Evolutionary conservation across 305 asterid species (phyloP).

Genomic region (Fraxinus xanthoxyloides): DNA sequence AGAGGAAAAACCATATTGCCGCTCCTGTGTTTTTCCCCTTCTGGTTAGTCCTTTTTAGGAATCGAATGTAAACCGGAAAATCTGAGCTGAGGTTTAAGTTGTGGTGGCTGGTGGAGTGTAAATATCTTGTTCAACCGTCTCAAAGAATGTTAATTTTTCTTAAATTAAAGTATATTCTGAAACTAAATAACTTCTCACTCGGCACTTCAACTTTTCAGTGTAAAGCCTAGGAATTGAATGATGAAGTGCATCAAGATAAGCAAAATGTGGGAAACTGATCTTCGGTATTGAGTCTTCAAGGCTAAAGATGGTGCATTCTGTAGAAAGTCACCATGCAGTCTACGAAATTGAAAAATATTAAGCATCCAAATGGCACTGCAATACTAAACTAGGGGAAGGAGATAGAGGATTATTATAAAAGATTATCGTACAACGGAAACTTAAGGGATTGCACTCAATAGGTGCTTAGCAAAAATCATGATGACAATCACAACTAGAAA

Average conservation of each 20-base stretch:
- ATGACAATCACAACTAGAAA: not conserved
- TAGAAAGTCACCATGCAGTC: not conserved
- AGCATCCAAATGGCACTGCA: not conserved
- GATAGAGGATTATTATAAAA: not conserved
- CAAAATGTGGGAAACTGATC: not conserved
- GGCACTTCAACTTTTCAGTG: not conserved
- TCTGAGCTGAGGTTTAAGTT: not conserved
- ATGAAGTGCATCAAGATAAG: not conserved
- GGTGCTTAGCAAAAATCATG: not conserved
- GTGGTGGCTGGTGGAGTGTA: not conserved
- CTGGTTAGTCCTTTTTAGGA: not conserved
- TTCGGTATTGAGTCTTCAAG: not conserved
- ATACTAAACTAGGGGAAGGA: not conserved
- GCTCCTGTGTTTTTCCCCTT: not conserved
- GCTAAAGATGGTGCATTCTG: not conserved
- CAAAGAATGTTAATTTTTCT: not conserved
- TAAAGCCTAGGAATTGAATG: not conserved
- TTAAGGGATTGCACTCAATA: not conserved
- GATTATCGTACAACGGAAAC: not conserved
- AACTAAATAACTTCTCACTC: not conserved
- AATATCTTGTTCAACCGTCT: not conserved
- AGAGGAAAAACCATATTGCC: not conserved
- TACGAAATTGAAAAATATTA: not conserved
- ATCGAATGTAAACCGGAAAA: not conserved
- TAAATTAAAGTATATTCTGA: not conserved